Evolutionary conservation across 2,329 filamentous ascomycete genomes (phyloP).

Genomic region (Colletotrichum costaricense): DNA sequence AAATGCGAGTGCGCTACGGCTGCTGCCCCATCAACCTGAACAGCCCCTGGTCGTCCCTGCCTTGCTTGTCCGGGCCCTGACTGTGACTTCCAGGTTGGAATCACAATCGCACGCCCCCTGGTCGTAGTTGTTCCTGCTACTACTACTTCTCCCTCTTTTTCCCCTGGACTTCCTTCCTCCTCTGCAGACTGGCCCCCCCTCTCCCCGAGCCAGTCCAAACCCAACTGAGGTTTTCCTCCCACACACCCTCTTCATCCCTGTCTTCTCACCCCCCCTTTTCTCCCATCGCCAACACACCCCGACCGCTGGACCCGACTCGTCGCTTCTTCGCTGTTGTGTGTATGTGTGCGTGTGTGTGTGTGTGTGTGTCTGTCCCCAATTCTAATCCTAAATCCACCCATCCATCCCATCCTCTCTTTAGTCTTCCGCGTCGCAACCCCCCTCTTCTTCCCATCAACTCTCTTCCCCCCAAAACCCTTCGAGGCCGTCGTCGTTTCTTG

Average conservation of each 20-base stretch:
- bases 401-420: constrained; percentile 36
- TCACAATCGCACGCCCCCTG: constrained; percentile 17
- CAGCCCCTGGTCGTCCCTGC: constrained; percentile 9
- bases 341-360: constrained; percentile 16
- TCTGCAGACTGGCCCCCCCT: not conserved
- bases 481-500: constrained; percentile 39
- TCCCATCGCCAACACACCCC: constrained; percentile 18
- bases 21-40: constrained; percentile 34
- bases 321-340: constrained; percentile 27
- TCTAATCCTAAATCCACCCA: constrained; percentile 35
- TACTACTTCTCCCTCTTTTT: constrained; percentile 9
- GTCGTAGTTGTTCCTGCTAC: constrained; percentile 5
- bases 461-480: constrained; percentile 43
- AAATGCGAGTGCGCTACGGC: constrained; percentile 13
- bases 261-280: constrained; percentile 12
- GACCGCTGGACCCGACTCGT: constrained; percentile 33
- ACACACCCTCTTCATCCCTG: constrained; percentile 21
- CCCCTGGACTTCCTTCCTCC: not conserved
- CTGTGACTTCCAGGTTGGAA: constrained; percentile 14
- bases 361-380: constrained; percentile 32
- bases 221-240: constrained; percentile 24
- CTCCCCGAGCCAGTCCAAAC: constrained; percentile 26
- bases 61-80: constrained; percentile 7
- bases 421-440: constrained; percentile 38
- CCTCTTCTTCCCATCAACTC: constrained; percentile 43